Base-by-base conservation (phyloP, 148 eudicot genomes). In the Rhododendron kiyosumense region DNA sequence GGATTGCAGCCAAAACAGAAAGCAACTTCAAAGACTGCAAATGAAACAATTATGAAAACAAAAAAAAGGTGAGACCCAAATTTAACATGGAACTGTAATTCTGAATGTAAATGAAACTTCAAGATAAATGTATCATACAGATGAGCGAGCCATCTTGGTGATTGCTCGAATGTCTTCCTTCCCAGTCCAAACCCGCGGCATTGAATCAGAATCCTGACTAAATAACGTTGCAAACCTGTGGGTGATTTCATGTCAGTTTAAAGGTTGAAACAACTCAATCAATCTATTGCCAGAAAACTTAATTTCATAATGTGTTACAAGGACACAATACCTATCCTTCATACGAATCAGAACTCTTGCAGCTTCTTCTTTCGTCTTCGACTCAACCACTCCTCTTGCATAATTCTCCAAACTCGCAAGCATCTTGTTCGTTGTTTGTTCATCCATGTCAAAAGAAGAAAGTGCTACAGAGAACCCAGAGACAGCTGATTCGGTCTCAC, bases 121-220 rank as follows among this genome's bases (percentile, higher is more conserved):
- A 38, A 15, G 83, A 82, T 46, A 36, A 81, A 28, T 34, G 38
- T 77, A 81, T 85, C 93, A 86, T 96, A 97, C 99, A 87, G 96
- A 87, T 88, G 95, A 90, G 81, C 99, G 98, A 85, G 99, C 98
- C 85, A 90, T 84, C 90, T 93, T 94, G 65, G 99, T 97, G 78
- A 97, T 95, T 75, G 96, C 93, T 84, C 93, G 91, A 84, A 97
- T 93, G 86, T 97, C 99, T 91, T 97, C 99, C 82, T 97, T 97
- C 51, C 98, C 99, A 30, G 94, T 94, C 99, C 99, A 97, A 84
- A 96, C 92, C 41, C 99, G 98, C 52, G 99, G 99, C 99, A 97
- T 95, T 79, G 99, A 96, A 86, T 97, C 99, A 69, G 94, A 85
- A 86, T 97, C 99, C 88, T 90, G 95, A 90, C 98, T 97, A 90